Evolutionary conservation across 83 land plant genomes (phyloP), one percentile per base, ranked within the genome.

Genomic region (Larix sibirica): DNA sequence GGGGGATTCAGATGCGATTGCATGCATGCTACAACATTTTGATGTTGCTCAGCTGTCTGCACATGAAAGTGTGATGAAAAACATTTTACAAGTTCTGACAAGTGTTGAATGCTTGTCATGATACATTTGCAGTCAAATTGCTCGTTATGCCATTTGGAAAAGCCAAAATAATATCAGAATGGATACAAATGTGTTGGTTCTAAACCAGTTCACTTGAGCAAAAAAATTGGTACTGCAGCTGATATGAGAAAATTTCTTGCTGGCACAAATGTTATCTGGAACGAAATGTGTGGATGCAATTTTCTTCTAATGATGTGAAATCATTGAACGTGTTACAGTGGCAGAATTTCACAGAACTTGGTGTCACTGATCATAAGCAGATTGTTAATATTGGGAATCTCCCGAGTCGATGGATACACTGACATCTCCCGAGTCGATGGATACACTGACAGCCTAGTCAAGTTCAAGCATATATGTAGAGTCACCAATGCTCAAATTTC

Each of bases 301-400:
- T 87, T 83, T 75, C 84, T 42, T 50, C 81, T 26, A 85, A 80
- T 26, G 44, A 42, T 6, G 6, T 42, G 44, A 42, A 42, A 42
- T 42, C 44, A 42, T 42, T 6, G 6, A 42, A 5, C 6, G 24
- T 83, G 70, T 65, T 14, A 54, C 84, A 89, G 42, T 96, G 96
- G 96, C 88, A 78, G 18, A 92, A 94, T 86, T 83, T 94, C 38
- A 79, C 79, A 73, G 94, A 84, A 31, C 63, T 96, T 58, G 95
- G 96, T 17, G 86, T 96, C 16, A 91, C 92, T 66, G 98, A 96
- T 83, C 94, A 94, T 84, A 90, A 91, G 10, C 87, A 90, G 79
- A 81, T 94, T 31, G 50, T 77, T 40, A 86, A 82, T 81, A 85
- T 84, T 94, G 97, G 97, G 96, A 92, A 84, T 92, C 91, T 33